Evolutionary conservation across 2,329 filamentous ascomycete genomes (phyloP).

Genomic region (Colletotrichum sp.): DNA sequence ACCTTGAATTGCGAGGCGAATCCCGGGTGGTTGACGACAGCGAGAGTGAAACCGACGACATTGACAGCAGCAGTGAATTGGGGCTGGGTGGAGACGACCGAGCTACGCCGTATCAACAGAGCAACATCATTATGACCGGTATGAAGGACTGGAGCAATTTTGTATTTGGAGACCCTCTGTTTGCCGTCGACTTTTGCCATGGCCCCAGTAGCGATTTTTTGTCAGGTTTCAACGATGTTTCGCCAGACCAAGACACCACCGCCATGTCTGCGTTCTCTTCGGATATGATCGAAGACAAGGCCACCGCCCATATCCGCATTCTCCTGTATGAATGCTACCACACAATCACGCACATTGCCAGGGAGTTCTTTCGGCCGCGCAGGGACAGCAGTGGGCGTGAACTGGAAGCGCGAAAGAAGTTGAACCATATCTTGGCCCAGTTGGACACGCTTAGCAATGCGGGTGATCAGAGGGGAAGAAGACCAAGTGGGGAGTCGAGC

Average conservation of each 20-base stretch:
- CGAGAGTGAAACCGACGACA: not conserved
- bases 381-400: conserved; percentile 54
- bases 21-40: not conserved
- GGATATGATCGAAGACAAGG: conserved; percentile 45
- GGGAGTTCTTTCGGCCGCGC: conserved; percentile 59
- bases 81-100: not conserved
- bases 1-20: not conserved
- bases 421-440: conserved; percentile 50
- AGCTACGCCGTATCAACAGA: not conserved
- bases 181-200: conserved; percentile 54
- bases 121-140: not conserved
- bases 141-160: conserved; percentile 64
- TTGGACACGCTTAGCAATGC: conserved; percentile 46
- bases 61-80: not conserved
- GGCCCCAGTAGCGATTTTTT: conserved; percentile 49
- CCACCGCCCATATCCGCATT: conserved; percentile 49
- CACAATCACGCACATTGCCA: conserved; percentile 55
- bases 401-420: conserved; percentile 55
- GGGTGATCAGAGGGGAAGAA: conserved; percentile 30
- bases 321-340: conserved; percentile 66
- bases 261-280: not conserved
- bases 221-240: conserved; percentile 45
- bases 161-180: conserved; percentile 64
- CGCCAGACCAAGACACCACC: conserved; percentile 14
- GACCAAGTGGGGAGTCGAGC: conserved; percentile 44